Evolutionary conservation across 306 rosid species (phyloP), one percentile per base, ranked within the genome.

Genomic region (Quercus ilex): DNA sequence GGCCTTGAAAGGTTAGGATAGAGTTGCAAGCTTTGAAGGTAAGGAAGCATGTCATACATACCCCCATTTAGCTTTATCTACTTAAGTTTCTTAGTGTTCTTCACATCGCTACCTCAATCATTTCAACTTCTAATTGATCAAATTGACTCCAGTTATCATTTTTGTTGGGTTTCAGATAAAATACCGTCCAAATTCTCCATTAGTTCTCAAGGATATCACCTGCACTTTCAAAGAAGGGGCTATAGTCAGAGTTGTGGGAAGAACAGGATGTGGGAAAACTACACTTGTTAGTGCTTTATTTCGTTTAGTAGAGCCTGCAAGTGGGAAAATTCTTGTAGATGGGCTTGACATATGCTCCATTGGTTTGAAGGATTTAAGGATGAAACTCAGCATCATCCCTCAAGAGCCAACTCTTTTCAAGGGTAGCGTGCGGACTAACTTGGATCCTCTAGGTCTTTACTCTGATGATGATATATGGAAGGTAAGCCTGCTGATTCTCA

Each of bases 251-350:
- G 85, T 90, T 76, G 89, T 88, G 21, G 92, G 92, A 84, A 86
- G 92, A 70, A 88, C 94, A 49, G 94, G 94, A 74, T 86, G 92
- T 13, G 87, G 92, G 17, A 90, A 88, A 82, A 81, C 91, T 0
- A 90, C 92, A 33, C 78, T 90, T 23, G 78, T 86, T 68, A 88
- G 91, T 79, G 87, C 91, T 33, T 64, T 90, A 77, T 86, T 90
- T 75, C 89, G 87, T 20, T 80, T 88, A 58, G 89, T 88, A 20
- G 92, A 90, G 84, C 92, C 88, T 2, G 49, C 74, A 46, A 57
- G 87, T 2, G 91, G 91, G 43, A 67, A 75, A 9, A 88, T 90
- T 19, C n/a, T 81, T 52, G 79, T 88, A 35, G 91, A 86, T 73
- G 89, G 85, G 64, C 31, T 86, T 31, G 85, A 88, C 75, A 88